These are phyloP conservation scores for Backusella tarrabulga DNA, from an alignment of 192 early-diverging fungal species.

Conservation along the genomic window DNA sequence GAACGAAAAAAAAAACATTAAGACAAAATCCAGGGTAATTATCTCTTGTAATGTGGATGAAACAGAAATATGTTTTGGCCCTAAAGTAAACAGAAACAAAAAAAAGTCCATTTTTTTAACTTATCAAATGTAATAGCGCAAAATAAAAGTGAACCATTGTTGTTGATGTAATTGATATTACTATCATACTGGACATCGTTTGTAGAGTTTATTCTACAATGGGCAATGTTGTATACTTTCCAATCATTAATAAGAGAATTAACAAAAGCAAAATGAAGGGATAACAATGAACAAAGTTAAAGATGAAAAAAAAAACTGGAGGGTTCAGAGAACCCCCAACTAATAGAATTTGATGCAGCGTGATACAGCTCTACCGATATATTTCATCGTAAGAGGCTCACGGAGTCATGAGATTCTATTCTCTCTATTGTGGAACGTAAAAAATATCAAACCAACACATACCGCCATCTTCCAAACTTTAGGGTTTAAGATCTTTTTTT, in stretches of 20 bases:
- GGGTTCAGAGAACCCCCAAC: background rate
- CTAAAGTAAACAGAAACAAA: background rate
- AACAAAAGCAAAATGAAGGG: background rate
- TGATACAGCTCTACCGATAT: background rate
- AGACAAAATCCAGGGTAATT: too few species aligned
- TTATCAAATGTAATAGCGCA: background rate
- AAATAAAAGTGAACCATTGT: background rate
- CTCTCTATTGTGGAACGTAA: background rate
- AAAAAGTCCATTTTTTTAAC: background rate
- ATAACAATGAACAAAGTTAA: background rate
- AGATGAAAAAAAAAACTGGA: background rate
- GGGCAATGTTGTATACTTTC: too few species aligned
- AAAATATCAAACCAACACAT: background rate
- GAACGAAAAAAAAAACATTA: too few species aligned
- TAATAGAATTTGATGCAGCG: background rate
- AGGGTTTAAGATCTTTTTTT: background rate
- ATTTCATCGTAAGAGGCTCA: background rate
- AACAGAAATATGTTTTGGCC: background rate
- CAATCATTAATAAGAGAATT: background rate
- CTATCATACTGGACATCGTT: too few species aligned
- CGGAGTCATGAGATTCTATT: background rate
- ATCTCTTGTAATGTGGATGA: too few species aligned
- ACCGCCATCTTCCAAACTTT: background rate
- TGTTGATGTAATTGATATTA: too few species aligned
- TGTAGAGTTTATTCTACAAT: background rate